phyloP scores from a whole-genome alignment of 148 eudicot species.

The Heliosperma pusillum region DNA sequence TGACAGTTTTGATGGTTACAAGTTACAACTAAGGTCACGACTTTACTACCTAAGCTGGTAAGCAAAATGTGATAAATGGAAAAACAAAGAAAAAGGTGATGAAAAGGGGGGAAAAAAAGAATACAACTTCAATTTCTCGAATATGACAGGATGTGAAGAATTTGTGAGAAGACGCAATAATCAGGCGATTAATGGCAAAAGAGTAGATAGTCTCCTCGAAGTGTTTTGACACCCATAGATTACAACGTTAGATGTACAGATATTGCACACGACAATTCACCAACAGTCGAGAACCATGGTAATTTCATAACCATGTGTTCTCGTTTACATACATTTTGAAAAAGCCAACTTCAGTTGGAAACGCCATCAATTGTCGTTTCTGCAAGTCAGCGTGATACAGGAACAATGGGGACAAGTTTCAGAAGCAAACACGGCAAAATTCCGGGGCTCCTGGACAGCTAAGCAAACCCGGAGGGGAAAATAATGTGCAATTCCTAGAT shows the following conservation, averaged over 20 bases:
- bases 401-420: slow-evolving; percentile 18
- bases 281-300: neutral
- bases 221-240: slow-evolving; percentile 9
- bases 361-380: slow-evolving; percentile 13
- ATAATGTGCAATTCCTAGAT: slow-evolving; percentile 15
- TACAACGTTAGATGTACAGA: slow-evolving; percentile 17
- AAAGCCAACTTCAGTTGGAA: neutral
- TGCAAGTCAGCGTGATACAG: slow-evolving; percentile 5
- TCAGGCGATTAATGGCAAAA: slow-evolving; percentile 11
- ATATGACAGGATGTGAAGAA: neutral
- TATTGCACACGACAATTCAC: slow-evolving; percentile 11
- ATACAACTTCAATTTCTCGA: neutral
- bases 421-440: slow-evolving; percentile 11
- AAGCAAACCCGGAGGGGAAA: slow-evolving; percentile 14
- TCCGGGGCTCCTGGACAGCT: slow-evolving; percentile 4
- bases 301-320: slow-evolving; percentile 2
- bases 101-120: neutral
- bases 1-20: neutral
- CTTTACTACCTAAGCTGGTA: no score
- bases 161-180: neutral
- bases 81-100: neutral
- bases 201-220: slow-evolving; percentile 7
- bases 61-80: no score
- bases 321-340: slow-evolving; percentile 1
- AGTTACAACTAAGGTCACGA: neutral